A percentile compares a stretch with the other conserved stretches of the same genome.
phyloP scores from a whole-genome alignment of 2,329 filamentous ascomycete species.

The Curvularia hawaiiensis region DNA sequence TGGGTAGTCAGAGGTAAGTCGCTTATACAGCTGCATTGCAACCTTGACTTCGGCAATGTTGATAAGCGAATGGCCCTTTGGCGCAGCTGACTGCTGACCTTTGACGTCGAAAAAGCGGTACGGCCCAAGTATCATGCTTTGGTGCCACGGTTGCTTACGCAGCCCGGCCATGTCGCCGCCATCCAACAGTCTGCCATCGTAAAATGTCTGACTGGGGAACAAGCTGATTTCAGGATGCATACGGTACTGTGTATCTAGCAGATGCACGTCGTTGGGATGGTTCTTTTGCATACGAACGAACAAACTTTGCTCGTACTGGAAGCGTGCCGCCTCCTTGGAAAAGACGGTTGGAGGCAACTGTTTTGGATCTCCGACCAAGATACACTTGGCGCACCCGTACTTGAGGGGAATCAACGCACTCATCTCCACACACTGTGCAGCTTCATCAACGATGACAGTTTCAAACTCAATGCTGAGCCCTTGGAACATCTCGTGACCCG shows the following conservation, averaged over 20 bases:
- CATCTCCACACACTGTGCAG: constrained; percentile 96
- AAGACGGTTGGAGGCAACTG: constrained; percentile 95
- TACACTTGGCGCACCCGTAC: constrained; percentile 95
- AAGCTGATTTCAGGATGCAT: constrained; percentile 97
- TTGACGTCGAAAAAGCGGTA: constrained; percentile 98
- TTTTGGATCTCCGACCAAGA: constrained; percentile 96
- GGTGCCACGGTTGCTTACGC: constrained; percentile 83
- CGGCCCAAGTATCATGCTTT: constrained; percentile 78
- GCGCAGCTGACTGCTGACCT: constrained; percentile 81
- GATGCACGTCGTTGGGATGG: constrained; percentile 82
- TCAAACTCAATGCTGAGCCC: constrained; percentile 95
- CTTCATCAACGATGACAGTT: constrained; percentile 97
- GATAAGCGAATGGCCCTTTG: constrained; percentile 84
- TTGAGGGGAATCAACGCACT: constrained; percentile 96
- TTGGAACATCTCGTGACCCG: constrained; percentile 97
- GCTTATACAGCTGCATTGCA: constrained; percentile 82
- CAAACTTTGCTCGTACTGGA: constrained; percentile 96
- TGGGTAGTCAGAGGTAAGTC: constrained; percentile 74
- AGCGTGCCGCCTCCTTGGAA: constrained; percentile 88
- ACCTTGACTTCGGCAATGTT: constrained; percentile 87
- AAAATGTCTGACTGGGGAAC: constrained; percentile 91
- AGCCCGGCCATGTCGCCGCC: constrained; percentile 80
- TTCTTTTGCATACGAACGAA: constrained; percentile 99
- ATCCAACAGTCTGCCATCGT: constrained; percentile 84
- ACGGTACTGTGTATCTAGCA: constrained; percentile 97